phyloP scores from a whole-genome alignment of 129 eudicot species.

The Glebionis coronaria region DNA sequence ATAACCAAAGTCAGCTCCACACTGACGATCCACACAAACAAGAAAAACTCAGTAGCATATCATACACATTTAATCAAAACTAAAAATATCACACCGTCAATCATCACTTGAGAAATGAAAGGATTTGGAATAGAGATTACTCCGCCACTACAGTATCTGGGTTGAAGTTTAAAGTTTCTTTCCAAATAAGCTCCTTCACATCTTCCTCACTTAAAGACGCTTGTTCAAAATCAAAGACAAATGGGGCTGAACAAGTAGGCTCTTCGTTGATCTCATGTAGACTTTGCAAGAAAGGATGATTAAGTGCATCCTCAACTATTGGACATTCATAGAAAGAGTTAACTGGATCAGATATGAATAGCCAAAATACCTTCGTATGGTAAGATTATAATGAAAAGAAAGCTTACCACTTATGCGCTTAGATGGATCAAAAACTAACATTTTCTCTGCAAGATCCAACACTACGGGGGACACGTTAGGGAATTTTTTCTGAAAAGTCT shows the following conservation, averaged over 20 bases:
- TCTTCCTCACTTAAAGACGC: conserved; percentile 74
- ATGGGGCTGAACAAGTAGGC: conserved; percentile 79
- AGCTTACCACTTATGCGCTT: conserved; percentile 84
- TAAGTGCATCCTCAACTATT: conserved; percentile 81
- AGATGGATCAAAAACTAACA: conserved; percentile 90
- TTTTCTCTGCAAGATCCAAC: conserved; percentile 83
- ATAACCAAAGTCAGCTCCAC: neutral
- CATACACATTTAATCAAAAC: neutral
- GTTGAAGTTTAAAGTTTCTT: conserved; percentile 62
- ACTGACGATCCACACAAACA: neutral
- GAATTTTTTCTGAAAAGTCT: conserved; percentile 51
- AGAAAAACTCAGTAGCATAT: neutral
- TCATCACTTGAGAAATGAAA: conserved; percentile 2
- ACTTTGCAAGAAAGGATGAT: conserved; percentile 73
- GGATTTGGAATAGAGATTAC: conserved; percentile 2
- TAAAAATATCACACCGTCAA: conserved; percentile 1
- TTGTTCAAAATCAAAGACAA: conserved; percentile 81
- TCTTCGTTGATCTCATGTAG: conserved; percentile 95
- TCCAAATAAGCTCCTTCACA: conserved; percentile 85
- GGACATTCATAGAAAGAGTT: conserved; percentile 11
- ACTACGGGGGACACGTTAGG: conserved; percentile 71
- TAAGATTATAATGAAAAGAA: neutral
- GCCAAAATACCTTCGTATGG: neutral
- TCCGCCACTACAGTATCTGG: conserved; percentile 45
- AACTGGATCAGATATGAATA: conserved; percentile 13